A percentile compares a stretch with the other conserved stretches of the same genome.
Conservation (phyloP, 2,329 filamentous ascomycete species). For the Didymella exigua region DNA sequence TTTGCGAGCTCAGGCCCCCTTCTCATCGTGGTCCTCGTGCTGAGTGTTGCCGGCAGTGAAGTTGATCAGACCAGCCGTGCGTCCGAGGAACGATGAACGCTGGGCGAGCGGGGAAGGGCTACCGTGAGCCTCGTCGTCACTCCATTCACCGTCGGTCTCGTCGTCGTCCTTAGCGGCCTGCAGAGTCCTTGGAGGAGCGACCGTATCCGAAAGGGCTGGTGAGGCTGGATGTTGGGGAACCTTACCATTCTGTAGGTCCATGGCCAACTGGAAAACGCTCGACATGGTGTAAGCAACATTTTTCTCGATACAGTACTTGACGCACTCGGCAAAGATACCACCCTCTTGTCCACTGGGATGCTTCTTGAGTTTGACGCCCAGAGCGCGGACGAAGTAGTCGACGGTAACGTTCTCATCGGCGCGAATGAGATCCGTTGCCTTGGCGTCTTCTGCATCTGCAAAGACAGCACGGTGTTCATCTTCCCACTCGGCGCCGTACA, state of each 20-base stretch:
- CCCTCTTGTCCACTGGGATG: constrained; percentile 19
- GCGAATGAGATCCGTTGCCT: constrained; percentile 32
- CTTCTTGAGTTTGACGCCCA: constrained; percentile 25
- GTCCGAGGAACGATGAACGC: not conserved
- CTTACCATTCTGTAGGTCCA: constrained; percentile 11
- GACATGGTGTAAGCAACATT: constrained; percentile 18
- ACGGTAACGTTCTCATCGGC: constrained; percentile 2
- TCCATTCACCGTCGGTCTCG: not conserved
- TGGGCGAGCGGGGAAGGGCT: not conserved
- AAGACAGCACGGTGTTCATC: constrained; percentile 8
- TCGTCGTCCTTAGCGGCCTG: not conserved
- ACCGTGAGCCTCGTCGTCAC: not conserved
- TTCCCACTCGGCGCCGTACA: constrained; percentile 28
- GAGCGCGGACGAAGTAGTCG: constrained; percentile 25
- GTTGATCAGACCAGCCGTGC: not conserved
- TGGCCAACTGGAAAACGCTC: constrained; percentile 22
- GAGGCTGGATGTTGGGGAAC: constrained; percentile 3
- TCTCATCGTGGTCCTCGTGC: not conserved
- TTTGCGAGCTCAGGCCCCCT: not conserved
- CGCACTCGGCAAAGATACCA: constrained; percentile 38
- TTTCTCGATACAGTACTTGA: constrained; percentile 30
- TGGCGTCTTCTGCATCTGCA: constrained; percentile 8
- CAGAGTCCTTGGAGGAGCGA: not conserved
- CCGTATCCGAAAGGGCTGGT: not conserved
- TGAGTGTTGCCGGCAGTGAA: not conserved